A percentile compares a stretch with the other conserved stretches of the same genome.
Evolutionary conservation across 2,329 filamentous ascomycete genomes (phyloP).

Genomic region (Fusarium virguliforme): DNA sequence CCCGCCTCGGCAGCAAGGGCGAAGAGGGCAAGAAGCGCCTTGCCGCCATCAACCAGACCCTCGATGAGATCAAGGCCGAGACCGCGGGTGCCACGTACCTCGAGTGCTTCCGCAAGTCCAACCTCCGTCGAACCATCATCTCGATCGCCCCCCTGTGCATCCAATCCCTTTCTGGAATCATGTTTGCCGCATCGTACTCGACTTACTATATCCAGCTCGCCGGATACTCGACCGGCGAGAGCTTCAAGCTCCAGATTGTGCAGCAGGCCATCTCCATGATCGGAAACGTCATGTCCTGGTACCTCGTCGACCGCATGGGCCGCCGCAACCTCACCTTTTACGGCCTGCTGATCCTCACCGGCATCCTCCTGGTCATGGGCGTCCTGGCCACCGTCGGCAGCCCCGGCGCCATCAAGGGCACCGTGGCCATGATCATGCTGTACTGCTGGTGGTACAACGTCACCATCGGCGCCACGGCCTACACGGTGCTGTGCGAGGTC

Average conservation of each 20-base stretch:
- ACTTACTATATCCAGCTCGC: conserved; percentile 63
- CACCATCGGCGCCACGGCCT: conserved; percentile 28
- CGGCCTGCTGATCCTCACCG: conserved; percentile 53
- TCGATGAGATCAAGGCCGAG: conserved; percentile 55
- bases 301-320: conserved; percentile 57
- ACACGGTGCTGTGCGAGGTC: conserved; percentile 26
- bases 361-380: conserved; percentile 58
- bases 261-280: conserved; percentile 59
- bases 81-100: conserved; percentile 58
- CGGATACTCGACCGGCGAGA: conserved; percentile 56
- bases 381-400: conserved; percentile 53
- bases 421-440: conserved; percentile 57
- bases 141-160: conserved; percentile 57
- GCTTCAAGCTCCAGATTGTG: conserved; percentile 59
- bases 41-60: conserved; percentile 51
- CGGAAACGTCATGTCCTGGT: conserved; percentile 61
- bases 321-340: conserved; percentile 57
- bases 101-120: conserved; percentile 60
- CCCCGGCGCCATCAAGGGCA: conserved; percentile 45
- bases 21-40: conserved; percentile 52
- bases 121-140: conserved; percentile 60
- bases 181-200: conserved; percentile 57
- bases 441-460: conserved; percentile 59
- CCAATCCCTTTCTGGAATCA: conserved; percentile 55
- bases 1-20: conserved; percentile 52